Evolutionary conservation across 257 asterid genomes (phyloP).

Genomic region (Primulina huaijiensis): DNA sequence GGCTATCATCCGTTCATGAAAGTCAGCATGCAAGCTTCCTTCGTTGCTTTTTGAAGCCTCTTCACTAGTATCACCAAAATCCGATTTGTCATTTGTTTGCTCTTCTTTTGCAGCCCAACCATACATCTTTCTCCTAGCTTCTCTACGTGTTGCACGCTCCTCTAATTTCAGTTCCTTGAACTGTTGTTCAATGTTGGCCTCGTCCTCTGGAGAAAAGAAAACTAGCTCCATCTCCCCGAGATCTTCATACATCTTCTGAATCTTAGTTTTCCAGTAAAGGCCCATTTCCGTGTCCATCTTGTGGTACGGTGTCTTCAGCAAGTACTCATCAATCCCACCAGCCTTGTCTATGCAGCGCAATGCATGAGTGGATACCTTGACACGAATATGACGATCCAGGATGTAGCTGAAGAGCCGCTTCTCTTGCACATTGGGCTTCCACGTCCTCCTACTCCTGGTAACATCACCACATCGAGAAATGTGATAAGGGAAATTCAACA

Average conservation of each 20-base stretch:
- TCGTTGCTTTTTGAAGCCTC: conserved; percentile 26
- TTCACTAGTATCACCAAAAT: conserved; percentile 27
- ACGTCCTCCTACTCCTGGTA: conserved; percentile 70
- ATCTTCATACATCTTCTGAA: conserved; percentile 81
- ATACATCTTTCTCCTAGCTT: conserved; percentile 63
- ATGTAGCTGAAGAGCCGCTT: conserved; percentile 91
- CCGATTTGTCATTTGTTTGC: conserved; percentile 31
- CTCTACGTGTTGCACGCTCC: conserved; percentile 56
- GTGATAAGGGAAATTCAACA: conserved; percentile 20
- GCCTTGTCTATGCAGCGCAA: conserved; percentile 97
- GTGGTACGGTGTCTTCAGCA: conserved; percentile 84
- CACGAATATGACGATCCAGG: conserved; percentile 76
- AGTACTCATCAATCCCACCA: conserved; percentile 91
- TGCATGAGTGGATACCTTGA: conserved; percentile 87
- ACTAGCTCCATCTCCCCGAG: conserved; percentile 86
- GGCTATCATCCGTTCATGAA: conserved; percentile 54
- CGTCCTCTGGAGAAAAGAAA: conserved; percentile 79
- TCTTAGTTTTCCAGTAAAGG: conserved; percentile 82
- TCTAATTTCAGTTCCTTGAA: conserved; percentile 55
- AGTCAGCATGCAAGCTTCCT: conserved; percentile 30
- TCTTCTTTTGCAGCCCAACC: conserved; percentile 56
- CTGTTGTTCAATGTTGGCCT: conserved; percentile 56
- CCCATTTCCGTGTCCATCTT: conserved; percentile 92
- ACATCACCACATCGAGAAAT: conserved; percentile 22
- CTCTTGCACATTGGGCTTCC: conserved; percentile 93